Conservation (phyloP, 371 early-diverging fungal genomes). For the Nosema muscidifuracis region DNA sequence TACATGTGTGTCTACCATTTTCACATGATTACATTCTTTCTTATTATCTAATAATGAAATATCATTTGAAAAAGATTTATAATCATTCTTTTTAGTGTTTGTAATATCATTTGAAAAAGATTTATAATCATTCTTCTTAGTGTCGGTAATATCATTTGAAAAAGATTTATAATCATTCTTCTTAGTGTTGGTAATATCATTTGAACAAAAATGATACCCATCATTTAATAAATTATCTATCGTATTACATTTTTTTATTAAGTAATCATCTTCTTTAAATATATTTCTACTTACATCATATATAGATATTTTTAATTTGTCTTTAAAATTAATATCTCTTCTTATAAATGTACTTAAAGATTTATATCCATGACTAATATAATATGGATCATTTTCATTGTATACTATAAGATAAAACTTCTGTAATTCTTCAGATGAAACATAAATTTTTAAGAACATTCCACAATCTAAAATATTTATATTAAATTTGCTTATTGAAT, state of each 20-base stretch:
- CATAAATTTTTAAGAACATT: not conserved
- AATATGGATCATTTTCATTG: not conserved
- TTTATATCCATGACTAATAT: not conserved
- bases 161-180: no score
- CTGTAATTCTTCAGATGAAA: not conserved
- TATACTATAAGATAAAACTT: not conserved
- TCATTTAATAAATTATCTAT: not conserved
- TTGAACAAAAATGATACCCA: not conserved
- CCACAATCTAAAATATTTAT: conserved; percentile 26
- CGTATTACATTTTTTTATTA: not conserved
- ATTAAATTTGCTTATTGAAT: not conserved
- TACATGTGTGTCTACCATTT: not conserved
- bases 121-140: no score
- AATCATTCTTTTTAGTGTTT: no score
- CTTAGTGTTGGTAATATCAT: no score
- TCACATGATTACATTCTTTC: not conserved
- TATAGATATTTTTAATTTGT: not conserved
- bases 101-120: no score
- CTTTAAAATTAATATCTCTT: not conserved
- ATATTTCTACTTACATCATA: not conserved
- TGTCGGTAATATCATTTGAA: no score
- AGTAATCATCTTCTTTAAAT: not conserved
- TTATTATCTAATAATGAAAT: not conserved
- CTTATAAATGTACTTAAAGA: not conserved
- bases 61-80: no score